A percentile compares a stretch with the other conserved stretches of the same genome.
Conservation (phyloP, 371 early-diverging fungal genomes). For the Syncephalis fuscata region DNA sequence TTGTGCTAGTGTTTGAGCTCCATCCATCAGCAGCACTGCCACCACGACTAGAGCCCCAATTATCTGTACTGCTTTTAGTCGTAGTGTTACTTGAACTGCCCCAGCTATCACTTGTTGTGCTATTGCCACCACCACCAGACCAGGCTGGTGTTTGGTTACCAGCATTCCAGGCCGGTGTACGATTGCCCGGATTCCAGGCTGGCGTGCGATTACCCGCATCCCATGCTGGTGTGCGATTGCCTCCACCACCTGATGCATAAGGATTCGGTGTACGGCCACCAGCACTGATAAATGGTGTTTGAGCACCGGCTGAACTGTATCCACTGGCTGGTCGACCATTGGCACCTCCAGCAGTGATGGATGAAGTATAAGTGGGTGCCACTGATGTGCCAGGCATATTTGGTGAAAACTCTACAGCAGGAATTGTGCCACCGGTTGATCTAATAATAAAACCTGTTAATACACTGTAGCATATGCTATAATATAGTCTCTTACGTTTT, state of each 20-base stretch:
- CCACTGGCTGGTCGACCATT: slow-evolving; percentile 36
- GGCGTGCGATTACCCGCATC: slow-evolving; percentile 42
- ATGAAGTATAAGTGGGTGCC: no score
- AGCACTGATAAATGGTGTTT: slow-evolving; percentile 66
- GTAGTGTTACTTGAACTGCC: slow-evolving; percentile 3
- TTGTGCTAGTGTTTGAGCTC: neutral
- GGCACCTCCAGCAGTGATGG: slow-evolving; percentile 1
- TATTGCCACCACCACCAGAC: slow-evolving; percentile 7
- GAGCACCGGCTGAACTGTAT: slow-evolving; percentile 24
- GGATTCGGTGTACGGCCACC: slow-evolving; percentile 52
- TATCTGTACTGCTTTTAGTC: no score
- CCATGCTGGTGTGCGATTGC: slow-evolving; percentile 59
- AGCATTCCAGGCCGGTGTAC: slow-evolving; percentile 46
- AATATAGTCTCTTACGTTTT: slow-evolving; percentile 11
- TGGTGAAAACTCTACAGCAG: no score
- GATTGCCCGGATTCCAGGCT: slow-evolving; percentile 16
- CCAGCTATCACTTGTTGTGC: slow-evolving; percentile 7
- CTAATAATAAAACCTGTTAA: no score
- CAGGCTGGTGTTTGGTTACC: slow-evolving; percentile 22
- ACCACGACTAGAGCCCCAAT: no score
- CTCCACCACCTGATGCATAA: slow-evolving; percentile 36
- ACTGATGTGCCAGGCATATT: no score
- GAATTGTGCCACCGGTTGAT: no score
- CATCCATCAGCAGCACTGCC: slow-evolving; percentile 8
- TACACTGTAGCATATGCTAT: no score